A percentile compares a stretch with the other conserved stretches of the same genome.
Conservation (phyloP, 148 eudicot genomes). For the Fagopyrum homotropicum region DNA sequence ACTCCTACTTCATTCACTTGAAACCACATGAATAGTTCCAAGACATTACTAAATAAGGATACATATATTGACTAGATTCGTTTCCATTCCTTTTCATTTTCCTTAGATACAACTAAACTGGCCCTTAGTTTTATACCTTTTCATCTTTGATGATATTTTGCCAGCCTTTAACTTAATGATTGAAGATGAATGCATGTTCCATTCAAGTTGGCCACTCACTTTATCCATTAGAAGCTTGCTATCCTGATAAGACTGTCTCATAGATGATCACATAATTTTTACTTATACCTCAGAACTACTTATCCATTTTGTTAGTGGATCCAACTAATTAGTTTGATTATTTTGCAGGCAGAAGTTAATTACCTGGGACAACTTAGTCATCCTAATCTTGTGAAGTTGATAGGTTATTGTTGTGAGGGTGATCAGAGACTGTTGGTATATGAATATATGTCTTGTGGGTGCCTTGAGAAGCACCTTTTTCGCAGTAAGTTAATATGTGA, state of each 20-base stretch:
- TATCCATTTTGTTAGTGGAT: not conserved
- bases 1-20: too few species aligned
- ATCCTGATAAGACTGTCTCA: not conserved
- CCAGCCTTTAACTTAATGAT: not conserved
- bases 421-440: slow-evolving; percentile 77
- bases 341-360: slow-evolving; percentile 65
- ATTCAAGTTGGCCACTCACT: not conserved
- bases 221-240: not conserved
- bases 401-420: slow-evolving; percentile 86
- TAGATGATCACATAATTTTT: not conserved
- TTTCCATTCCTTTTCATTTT: too few species aligned
- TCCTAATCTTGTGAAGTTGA: slow-evolving; percentile 73
- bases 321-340: not conserved
- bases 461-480: slow-evolving; percentile 83
- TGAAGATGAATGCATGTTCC: not conserved
- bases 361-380: slow-evolving; percentile 78
- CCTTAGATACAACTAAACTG: too few species aligned
- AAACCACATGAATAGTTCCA: too few species aligned
- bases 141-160: not conserved
- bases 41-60: too few species aligned
- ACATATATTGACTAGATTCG: too few species aligned
- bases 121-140: not conserved
- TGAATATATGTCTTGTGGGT: slow-evolving; percentile 79
- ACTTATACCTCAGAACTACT: not conserved
- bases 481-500: slow-evolving; percentile 50